phyloP scores from a whole-genome alignment of 805 yeast genomes.

The Sugiyamaella floridensis region DNA sequence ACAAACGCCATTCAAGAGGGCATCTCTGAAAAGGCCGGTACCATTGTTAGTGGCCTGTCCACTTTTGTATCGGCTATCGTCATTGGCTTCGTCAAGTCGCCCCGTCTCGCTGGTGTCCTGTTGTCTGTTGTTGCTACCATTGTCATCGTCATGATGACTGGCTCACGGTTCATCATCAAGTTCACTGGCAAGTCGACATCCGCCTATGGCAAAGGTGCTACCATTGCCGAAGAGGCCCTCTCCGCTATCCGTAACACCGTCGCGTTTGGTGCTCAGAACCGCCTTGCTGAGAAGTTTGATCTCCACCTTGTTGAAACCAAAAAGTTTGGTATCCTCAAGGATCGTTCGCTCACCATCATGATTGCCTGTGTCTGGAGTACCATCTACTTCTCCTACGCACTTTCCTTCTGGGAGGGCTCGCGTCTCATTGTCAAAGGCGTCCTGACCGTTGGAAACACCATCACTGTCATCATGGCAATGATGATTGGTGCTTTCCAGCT shows the following conservation, averaged over 20 bases:
- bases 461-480: constrained; percentile 35
- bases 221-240: constrained; percentile 37
- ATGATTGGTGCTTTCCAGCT: constrained; percentile 38
- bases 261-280: constrained; percentile 37
- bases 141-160: constrained; percentile 24
- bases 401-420: constrained; percentile 40
- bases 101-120: constrained; percentile 33
- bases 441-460: constrained; percentile 29
- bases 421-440: constrained; percentile 31
- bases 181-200: constrained; percentile 19
- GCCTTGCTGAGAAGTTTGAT: constrained; percentile 30
- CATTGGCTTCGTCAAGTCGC: constrained; percentile 32
- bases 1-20: constrained; percentile 37
- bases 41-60: constrained; percentile 33
- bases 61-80: constrained; percentile 34
- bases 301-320: constrained; percentile 24
- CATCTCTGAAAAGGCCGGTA: constrained; percentile 37
- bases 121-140: constrained; percentile 30
- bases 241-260: constrained; percentile 36
- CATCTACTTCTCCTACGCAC: constrained; percentile 33
- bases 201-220: constrained; percentile 30
- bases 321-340: constrained; percentile 25
- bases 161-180: constrained; percentile 29
- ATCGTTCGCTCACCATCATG: constrained; percentile 29
- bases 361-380: constrained; percentile 32